Evolutionary conservation across 495 filamentous ascomycete genomes (phyloP).

Genomic region (Annulohypoxylon moriforme): DNA sequence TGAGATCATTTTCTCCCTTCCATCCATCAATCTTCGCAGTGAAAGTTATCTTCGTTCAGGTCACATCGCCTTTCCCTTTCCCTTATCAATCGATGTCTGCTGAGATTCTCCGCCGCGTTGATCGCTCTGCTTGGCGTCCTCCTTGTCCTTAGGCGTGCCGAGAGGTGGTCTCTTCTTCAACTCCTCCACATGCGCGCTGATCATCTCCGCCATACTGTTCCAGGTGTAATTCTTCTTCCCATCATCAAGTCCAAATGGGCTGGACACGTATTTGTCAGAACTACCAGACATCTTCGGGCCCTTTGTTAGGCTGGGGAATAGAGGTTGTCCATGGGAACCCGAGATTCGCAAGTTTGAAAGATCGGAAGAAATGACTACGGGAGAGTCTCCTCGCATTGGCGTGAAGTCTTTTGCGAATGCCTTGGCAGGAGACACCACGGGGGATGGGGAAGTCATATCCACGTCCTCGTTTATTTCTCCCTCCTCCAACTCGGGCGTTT

Average conservation of each 20-base stretch:
- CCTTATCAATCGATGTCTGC: background rate
- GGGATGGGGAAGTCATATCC: background rate
- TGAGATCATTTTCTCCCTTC: no score
- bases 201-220: slow-evolving; percentile 16
- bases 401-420: background rate
- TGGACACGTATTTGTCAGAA: background rate
- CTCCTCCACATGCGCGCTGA: slow-evolving; percentile 8
- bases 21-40: no score
- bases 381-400: background rate
- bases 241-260: no score
- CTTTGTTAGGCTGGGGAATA: background rate
- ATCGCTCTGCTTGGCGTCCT: background rate
- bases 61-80: background rate
- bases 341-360: background rate
- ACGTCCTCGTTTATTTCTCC: slow-evolving; percentile 3
- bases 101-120: background rate
- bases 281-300: background rate
- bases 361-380: background rate
- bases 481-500: background rate
- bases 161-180: slow-evolving; percentile 12
- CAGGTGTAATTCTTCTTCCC: background rate
- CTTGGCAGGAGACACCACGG: background rate
- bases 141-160: background rate
- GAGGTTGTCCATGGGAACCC: background rate
- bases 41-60: background rate